Evolutionary conservation across 2,329 filamentous ascomycete species (phyloP).

Genomic region (Claviceps sorghi): DNA sequence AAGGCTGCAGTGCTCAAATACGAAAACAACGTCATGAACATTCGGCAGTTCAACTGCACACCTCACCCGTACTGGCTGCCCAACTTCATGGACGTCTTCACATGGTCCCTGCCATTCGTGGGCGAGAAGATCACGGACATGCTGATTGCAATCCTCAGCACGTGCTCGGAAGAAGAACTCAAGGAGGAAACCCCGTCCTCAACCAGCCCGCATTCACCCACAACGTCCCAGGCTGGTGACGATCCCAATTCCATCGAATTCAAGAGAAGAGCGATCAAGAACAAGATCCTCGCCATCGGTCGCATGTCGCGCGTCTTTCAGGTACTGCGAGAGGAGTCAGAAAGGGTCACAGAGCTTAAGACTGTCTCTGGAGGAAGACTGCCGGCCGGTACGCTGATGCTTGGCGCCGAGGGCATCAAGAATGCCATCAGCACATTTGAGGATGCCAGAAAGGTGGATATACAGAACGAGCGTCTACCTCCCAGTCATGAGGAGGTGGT

Average conservation of each 20-base stretch:
- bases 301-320: constrained; percentile 96
- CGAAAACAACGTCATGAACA: constrained; percentile 99
- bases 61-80: constrained; percentile 98
- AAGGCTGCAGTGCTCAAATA: constrained; percentile 98
- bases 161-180: constrained; percentile 96
- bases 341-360: constrained; percentile 94
- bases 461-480: constrained; percentile 90
- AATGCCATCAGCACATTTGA: constrained; percentile 95
- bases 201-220: constrained; percentile 42
- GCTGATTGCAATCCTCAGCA: constrained; percentile 96
- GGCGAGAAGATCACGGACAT: constrained; percentile 99
- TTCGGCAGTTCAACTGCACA: constrained; percentile 98
- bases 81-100: constrained; percentile 99
- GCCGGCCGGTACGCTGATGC: constrained; percentile 91
- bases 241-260: constrained; percentile 84
- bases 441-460: constrained; percentile 88
- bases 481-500: constrained; percentile 86
- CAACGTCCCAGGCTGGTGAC: constrained; percentile 30
- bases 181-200: constrained; percentile 71
- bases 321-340: constrained; percentile 90
- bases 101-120: constrained; percentile 98
- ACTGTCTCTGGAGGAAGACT: constrained; percentile 85
- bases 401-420: constrained; percentile 96
- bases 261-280: constrained; percentile 95
- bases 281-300: constrained; percentile 97